Percentiles rank a stretch among this genome's conserved stretches.
Conservation (phyloP, 2,329 filamentous ascomycete species). For the Sporothrix globosa region DNA sequence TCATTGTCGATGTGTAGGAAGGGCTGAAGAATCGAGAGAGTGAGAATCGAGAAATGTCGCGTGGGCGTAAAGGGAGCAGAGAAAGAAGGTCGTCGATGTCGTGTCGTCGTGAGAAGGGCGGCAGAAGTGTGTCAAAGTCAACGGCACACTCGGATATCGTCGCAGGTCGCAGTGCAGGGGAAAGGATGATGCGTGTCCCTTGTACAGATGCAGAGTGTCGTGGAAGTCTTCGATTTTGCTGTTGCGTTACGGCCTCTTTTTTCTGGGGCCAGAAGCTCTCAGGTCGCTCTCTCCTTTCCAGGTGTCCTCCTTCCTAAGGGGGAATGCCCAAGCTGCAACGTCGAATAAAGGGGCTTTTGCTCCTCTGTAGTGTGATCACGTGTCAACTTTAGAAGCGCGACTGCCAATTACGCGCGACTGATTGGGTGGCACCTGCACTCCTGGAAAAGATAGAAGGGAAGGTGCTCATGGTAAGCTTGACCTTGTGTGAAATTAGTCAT, state of each 20-base stretch:
- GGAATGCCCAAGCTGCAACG: conserved; percentile 31
- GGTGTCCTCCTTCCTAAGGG: conserved; percentile 20
- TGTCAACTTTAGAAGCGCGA: conserved; percentile 23
- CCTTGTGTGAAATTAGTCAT: neutral
- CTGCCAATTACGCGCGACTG: conserved; percentile 25
- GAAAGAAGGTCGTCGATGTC: neutral
- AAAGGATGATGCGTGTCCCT: conserved; percentile 14
- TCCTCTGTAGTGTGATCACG: conserved; percentile 23
- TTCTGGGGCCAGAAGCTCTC: conserved; percentile 27
- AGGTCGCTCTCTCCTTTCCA: conserved; percentile 11
- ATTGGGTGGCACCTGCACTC: conserved; percentile 25
- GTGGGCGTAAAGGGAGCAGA: neutral
- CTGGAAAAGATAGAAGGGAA: conserved; percentile 10
- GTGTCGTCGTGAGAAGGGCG: conserved; percentile 22
- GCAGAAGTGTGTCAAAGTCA: neutral
- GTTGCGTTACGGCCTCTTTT: neutral
- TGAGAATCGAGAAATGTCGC: neutral
- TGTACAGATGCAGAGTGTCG: conserved; percentile 16
- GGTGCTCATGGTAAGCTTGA: neutral
- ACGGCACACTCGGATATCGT: neutral
- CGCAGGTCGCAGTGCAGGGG: conserved; percentile 12
- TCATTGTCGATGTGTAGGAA: conserved; percentile 51
- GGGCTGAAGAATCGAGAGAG: neutral
- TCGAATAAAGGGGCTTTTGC: conserved; percentile 25
- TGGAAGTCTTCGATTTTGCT: neutral